phyloP scores from a whole-genome alignment of 176 grass and related monocot genomes.

The Musa acuminata region DNA sequence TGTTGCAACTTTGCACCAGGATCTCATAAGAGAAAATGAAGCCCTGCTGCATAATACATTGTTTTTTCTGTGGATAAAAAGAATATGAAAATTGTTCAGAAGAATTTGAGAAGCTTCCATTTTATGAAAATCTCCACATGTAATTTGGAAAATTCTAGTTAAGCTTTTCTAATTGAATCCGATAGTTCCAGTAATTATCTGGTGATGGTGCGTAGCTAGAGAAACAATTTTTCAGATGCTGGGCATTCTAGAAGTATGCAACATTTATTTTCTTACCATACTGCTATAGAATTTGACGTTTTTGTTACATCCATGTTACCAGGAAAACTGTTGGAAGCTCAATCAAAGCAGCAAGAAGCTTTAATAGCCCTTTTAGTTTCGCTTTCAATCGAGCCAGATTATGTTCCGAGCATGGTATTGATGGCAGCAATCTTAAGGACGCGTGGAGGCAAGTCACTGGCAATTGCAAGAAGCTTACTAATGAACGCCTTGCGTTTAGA shows the following conservation, averaged over 20 bases:
- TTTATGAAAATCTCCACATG: too few species aligned
- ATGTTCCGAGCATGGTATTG: constrained; percentile 72
- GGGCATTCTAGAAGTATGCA: neutral
- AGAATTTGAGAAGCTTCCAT: too few species aligned
- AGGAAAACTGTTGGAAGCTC: constrained; percentile 69
- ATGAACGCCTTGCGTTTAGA: constrained; percentile 62
- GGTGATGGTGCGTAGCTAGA: neutral
- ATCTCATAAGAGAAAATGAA: too few species aligned
- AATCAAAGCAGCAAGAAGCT: constrained; percentile 70
- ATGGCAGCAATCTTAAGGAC: constrained; percentile 63
- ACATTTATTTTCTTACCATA: neutral
- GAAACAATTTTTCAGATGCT: neutral
- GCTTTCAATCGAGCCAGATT: constrained; percentile 76
- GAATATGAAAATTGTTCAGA: too few species aligned
- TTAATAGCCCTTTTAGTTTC: constrained; percentile 50
- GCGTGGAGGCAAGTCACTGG: constrained; percentile 42
- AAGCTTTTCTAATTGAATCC: neutral
- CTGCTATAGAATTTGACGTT: neutral
- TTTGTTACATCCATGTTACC: constrained; percentile 14
- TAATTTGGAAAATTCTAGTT: neutral
- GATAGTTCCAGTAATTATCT: neutral
- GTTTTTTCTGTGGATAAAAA: too few species aligned
- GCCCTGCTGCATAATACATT: too few species aligned
- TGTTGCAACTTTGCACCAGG: too few species aligned
- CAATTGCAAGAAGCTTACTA: constrained; percentile 60